Conservation (phyloP, 164 flowering plant species). For the Vitis riparia region DNA sequence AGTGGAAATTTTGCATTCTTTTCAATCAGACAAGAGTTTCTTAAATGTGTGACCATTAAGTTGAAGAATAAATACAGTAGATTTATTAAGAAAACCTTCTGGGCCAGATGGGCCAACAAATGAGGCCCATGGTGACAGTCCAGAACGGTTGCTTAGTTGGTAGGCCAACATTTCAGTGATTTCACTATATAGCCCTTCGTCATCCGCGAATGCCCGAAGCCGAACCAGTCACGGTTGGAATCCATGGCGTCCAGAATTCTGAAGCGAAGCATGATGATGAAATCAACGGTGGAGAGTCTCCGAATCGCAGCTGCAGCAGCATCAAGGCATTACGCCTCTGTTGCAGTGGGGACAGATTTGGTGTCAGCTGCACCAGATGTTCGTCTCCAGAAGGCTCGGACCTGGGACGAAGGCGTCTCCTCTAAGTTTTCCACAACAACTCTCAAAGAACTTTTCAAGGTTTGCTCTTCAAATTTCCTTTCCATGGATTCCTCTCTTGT, state of each 20-base stretch:
- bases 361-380: slow-evolving; percentile 73
- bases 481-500: background rate
- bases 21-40: too few species aligned
- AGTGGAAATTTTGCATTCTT: too few species aligned
- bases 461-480: slow-evolving; percentile 2
- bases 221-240: too few species aligned
- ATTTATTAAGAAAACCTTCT: too few species aligned
- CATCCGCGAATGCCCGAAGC: too few species aligned
- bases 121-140: too few species aligned
- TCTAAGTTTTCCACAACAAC: slow-evolving; percentile 92
- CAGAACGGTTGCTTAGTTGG: too few species aligned
- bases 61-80: too few species aligned
- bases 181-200: too few species aligned
- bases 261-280: slow-evolving; percentile 35
- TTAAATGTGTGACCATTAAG: too few species aligned
- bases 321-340: slow-evolving; percentile 51
- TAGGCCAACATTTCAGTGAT: too few species aligned
- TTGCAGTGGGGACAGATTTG: slow-evolving; percentile 74
- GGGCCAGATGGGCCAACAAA: too few species aligned
- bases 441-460: slow-evolving; percentile 79
- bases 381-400: slow-evolving; percentile 86
- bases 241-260: slow-evolving; percentile 47
- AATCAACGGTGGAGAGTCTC: slow-evolving; percentile 18
- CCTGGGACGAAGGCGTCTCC: slow-evolving; percentile 95
- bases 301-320: slow-evolving; percentile 19